These are phyloP conservation scores for Bidens hawaiensis DNA, from an alignment of 140 eudicot genomes.

Conservation along the genomic window DNA sequence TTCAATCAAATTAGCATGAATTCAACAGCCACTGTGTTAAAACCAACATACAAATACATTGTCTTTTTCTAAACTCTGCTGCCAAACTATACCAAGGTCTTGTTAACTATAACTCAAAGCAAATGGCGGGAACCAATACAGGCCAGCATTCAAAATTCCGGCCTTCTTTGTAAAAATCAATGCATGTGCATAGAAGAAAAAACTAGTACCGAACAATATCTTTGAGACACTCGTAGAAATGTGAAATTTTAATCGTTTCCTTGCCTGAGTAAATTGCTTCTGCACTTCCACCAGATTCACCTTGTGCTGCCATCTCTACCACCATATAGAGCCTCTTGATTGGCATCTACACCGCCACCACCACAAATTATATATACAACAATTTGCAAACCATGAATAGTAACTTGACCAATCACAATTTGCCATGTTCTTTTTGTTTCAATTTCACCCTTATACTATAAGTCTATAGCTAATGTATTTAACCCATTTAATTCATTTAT, in stretches of 20 bases:
- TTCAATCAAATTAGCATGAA: not conserved
- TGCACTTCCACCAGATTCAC: conserved; percentile 83
- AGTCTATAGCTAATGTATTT: no score
- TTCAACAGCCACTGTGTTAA: not conserved
- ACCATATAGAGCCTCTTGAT: conserved; percentile 90
- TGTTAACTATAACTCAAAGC: conserved; percentile 9
- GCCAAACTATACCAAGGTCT: conserved; percentile 9
- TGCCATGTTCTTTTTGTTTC: no score
- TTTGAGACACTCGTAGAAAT: conserved; percentile 91
- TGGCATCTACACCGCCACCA: conserved; percentile 72
- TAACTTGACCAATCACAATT: no score
- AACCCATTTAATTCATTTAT: no score
- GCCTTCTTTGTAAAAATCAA: not conserved
- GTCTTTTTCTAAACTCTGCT: conserved; percentile 16
- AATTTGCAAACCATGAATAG: no score
- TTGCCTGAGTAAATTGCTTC: conserved; percentile 80
- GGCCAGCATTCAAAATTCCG: conserved; percentile 19
- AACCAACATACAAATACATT: not conserved
- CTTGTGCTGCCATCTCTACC: conserved; percentile 98
- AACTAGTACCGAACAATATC: conserved; percentile 56
- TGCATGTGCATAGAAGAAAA: not conserved
- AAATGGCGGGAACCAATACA: not conserved
- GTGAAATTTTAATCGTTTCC: conserved; percentile 68
- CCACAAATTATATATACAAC: no score
- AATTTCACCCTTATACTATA: no score